Conservation (phyloP, 805 yeast species). For the Myxozyma monticola region DNA sequence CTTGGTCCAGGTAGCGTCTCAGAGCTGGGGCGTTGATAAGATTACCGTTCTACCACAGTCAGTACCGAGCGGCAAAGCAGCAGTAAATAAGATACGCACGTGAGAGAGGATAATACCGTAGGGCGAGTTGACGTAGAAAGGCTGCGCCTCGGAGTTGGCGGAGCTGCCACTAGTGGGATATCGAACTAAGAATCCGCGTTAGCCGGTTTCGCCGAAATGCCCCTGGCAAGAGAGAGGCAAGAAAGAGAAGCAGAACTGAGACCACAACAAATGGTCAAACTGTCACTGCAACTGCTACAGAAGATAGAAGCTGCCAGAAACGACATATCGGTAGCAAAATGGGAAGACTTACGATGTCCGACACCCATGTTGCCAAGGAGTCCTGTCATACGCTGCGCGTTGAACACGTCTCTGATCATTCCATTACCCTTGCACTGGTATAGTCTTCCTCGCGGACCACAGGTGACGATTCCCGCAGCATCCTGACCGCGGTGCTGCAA, state of each 20-base stretch:
- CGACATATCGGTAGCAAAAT: neutral
- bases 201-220: too few relatives aligned
- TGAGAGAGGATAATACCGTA: constrained; percentile 89
- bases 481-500: constrained; percentile 98
- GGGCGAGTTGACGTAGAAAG: constrained; percentile 96
- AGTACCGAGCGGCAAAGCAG: neutral
- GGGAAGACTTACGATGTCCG: constrained; percentile 53
- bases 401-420: constrained; percentile 97
- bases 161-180: constrained; percentile 98
- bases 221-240: neutral
- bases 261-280: too few relatives aligned
- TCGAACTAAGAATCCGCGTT: constrained; percentile 47
- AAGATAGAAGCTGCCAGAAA: neutral
- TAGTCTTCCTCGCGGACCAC: constrained; percentile 88
- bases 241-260: neutral
- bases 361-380: constrained; percentile 93
- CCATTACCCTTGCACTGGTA: constrained; percentile 99
- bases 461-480: constrained; percentile 98
- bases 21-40: constrained; percentile 82
- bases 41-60: constrained; percentile 60
- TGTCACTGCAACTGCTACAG: too few relatives aligned
- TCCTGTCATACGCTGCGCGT: constrained; percentile 71
- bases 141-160: constrained; percentile 97
- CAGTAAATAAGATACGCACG: constrained; percentile 23
- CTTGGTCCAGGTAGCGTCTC: constrained; percentile 80